Evolutionary conservation across 208 protist species (phyloP).

Genomic region (Leishmania martiniquensis): DNA sequence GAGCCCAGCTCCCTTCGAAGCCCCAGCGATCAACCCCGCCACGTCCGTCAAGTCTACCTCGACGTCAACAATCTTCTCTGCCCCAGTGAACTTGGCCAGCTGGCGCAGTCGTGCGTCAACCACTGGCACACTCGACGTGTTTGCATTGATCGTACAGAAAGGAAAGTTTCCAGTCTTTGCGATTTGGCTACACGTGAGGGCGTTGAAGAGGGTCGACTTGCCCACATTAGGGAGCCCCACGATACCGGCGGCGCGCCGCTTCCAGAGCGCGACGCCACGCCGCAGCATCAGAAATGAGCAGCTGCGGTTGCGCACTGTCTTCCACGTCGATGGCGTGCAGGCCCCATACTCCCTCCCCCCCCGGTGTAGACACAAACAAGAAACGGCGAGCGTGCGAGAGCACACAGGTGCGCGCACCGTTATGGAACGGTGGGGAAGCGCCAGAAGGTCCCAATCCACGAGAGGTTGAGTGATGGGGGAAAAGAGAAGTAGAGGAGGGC

Average conservation of each 20-base stretch:
- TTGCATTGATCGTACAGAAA: slow-evolving; percentile 95
- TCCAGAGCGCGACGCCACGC: slow-evolving; percentile 15
- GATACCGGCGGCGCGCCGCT: slow-evolving; percentile 80
- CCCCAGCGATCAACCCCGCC: slow-evolving; percentile 89
- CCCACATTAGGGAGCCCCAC: slow-evolving; percentile 92
- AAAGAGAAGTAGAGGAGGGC: too few species aligned
- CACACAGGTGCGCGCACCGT: neutral
- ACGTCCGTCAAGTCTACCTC: slow-evolving; percentile 90
- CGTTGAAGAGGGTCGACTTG: slow-evolving; percentile 95
- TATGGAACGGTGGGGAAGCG: too few species aligned
- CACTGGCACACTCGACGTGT: slow-evolving; percentile 77
- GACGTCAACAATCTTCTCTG: slow-evolving; percentile 71
- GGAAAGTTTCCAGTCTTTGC: slow-evolving; percentile 94
- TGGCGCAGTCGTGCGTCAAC: slow-evolving; percentile 72
- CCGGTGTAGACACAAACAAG: neutral
- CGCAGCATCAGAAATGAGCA: slow-evolving; percentile 24
- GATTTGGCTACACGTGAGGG: slow-evolving; percentile 85
- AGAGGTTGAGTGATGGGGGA: too few species aligned
- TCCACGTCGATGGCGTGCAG: neutral
- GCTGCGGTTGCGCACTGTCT: neutral
- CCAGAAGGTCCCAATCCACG: too few species aligned
- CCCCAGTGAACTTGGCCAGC: slow-evolving; percentile 71
- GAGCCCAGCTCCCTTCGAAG: slow-evolving; percentile 82
- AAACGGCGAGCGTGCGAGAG: neutral
- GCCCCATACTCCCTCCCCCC: too few species aligned